Base-by-base conservation (phyloP, 768 basidiomycete genomes). In the Boletus tomentosulus region DNA sequence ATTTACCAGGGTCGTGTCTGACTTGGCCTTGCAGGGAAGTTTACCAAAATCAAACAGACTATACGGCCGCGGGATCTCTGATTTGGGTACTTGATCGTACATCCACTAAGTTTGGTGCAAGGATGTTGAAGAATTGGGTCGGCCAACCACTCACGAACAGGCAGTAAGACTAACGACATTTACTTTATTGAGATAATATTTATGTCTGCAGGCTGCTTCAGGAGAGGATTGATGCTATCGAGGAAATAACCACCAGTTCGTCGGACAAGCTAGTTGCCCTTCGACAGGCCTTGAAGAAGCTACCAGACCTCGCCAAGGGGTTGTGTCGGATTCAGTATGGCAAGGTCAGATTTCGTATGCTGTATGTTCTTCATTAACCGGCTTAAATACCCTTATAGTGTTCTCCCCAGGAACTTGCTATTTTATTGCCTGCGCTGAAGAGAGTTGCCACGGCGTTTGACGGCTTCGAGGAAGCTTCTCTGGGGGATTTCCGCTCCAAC, bases 281-380 rank as follows among this genome's bases (percentile, higher is more conserved):
- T n/a, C 82, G 87, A 16, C 76, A 81, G 34, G 66, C 82, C n/a
- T 74, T 96, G 51, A 84, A 73, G 64, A 80, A 80, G 33, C 76
- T 93, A n/a, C 93, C 94, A 0, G 94, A 98, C 66, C 81, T 98
- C 44, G 84, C 88, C 0, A 87, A 82, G 64, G 96, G 96, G 0
- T 73, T 98, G 15, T 87, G 85, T 56, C 76, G 93, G 30, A 88
- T 98, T 31, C 92, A 95, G 64, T 96, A 96, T 61, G 89, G 92
- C 45, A 89, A 92, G 75, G 92, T 92, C 58, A 59, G 74, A 25
- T 47, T 46, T 59, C 10, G n/a, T 33, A 9, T 22, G 33, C 7
- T 9, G 19, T 43, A 19, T 24, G n/a, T 34, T 24, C 10, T 33
- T 35, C 28, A 38, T 34, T 44, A n/a, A 45, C 30, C 1, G 10